Evolutionary conservation across 495 filamentous ascomycete species (phyloP), one percentile per base, ranked within the genome.

Genomic region (Aspergillus indologenus): DNA sequence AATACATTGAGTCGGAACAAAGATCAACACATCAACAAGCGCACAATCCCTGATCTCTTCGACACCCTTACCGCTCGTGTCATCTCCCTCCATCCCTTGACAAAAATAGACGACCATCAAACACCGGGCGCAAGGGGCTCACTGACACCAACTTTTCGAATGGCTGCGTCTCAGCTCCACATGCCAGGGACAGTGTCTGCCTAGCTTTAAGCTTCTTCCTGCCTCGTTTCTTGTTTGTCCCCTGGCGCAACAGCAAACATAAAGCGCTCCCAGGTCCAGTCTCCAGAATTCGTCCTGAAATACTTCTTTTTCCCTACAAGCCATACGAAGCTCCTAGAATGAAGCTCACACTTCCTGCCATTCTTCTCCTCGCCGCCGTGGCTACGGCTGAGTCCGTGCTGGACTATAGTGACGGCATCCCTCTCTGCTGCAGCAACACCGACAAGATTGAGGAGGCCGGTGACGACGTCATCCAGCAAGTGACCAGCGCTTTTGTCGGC

Each of bases 401-500:
- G 24, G 48, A 51, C 48, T 51, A 51, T 21, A 51, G 48, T 11
- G 48, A 51, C 23, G 48, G 48, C 0, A 29, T 51, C 15, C 48
- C 48, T 5, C 48, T 51, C 48, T 51, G 48, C 48, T 51, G 48
- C 23, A 29, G 18, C 0, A 51, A 24, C 48, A 24, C 24, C 48
- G 48, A 51, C 48, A 29, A 51, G 23, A 24, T 51, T 24, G 24
- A 24, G 17, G 48, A 51, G 17, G 48, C 48, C 5, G 24, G 23
- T 14, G 48, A 51, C 18, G 48, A 31, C 31, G 48, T 51, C 12
- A 19, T 31, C 8, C 22, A 26, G 8, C 48, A 51, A 24, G 48
- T 51, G 23, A 51, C 48, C 48, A 51, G 48, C 12, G 48, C 48
- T 1, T 51, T 51, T 18, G 48, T 29, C 17, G 48, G 48, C 1